phyloP scores from a whole-genome alignment of 1,139 yeast genomes.

The Suhomyces taliae region DNA sequence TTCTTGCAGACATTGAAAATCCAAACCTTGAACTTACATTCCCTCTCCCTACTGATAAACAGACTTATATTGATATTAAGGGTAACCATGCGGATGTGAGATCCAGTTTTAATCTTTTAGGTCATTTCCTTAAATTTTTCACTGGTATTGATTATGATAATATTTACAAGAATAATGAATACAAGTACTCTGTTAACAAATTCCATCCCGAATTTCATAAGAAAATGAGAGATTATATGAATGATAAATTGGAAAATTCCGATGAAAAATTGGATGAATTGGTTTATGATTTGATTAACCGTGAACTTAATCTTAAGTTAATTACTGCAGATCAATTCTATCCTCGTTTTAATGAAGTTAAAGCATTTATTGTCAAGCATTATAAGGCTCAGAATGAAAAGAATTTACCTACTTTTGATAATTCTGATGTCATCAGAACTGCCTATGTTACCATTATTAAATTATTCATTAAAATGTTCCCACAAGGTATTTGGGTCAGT shows the following conservation, averaged over 20 bases:
- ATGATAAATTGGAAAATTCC: constrained; percentile 30
- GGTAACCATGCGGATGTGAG: constrained; percentile 28
- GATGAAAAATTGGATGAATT: constrained; percentile 41
- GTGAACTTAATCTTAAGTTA: constrained; percentile 43
- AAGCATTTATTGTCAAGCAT: constrained; percentile 40
- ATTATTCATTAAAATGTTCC: constrained; percentile 40
- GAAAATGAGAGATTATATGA: constrained; percentile 33
- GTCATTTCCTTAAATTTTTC: constrained; percentile 33
- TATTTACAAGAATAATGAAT: constrained; percentile 38
- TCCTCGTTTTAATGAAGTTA: constrained; percentile 37
- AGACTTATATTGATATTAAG: constrained; percentile 29
- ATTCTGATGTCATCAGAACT: constrained; percentile 30
- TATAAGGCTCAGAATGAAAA: constrained; percentile 38
- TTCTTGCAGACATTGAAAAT: constrained; percentile 32
- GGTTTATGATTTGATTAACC: constrained; percentile 39
- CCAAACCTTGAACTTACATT: constrained; percentile 39
- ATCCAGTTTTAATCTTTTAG: constrained; percentile 29
- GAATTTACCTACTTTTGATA: constrained; percentile 36
- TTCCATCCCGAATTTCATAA: constrained; percentile 29
- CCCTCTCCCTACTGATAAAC: constrained; percentile 43
- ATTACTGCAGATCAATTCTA: constrained; percentile 37
- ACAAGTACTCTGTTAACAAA: constrained; percentile 37
- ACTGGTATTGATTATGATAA: constrained; percentile 27
- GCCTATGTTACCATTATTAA: constrained; percentile 43
- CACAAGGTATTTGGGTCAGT: constrained; percentile 46